Evolutionary conservation across 352 stramenopile species (phyloP).

Genomic region (Globisporangium sylvaticum): DNA sequence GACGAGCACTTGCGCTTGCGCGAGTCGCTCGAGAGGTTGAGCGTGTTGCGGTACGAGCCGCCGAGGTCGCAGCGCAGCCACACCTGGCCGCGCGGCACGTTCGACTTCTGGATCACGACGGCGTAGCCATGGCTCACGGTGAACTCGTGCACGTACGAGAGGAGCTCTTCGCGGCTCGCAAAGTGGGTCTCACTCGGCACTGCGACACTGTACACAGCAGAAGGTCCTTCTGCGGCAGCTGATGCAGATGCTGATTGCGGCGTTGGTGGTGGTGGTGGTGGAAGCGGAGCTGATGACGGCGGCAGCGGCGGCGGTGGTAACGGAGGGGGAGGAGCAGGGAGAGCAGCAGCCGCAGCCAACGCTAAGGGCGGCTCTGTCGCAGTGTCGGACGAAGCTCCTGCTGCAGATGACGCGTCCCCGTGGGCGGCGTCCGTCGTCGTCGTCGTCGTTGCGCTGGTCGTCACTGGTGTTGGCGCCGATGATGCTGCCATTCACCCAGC

Average conservation of each 20-base stretch:
- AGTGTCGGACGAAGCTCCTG: slow-evolving; percentile 1
- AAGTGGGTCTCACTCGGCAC: slow-evolving; percentile 24
- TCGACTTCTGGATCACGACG: slow-evolving; percentile 45
- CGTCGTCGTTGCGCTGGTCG: slow-evolving; percentile 8
- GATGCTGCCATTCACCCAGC: slow-evolving; percentile 11
- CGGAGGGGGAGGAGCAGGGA: background rate
- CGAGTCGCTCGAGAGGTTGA: background rate
- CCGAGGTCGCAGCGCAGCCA: slow-evolving; percentile 48
- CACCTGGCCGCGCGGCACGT: slow-evolving; percentile 38
- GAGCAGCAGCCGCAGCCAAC: background rate
- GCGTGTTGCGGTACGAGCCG: slow-evolving; percentile 18
- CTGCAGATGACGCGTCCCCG: slow-evolving; percentile 6
- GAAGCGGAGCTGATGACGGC: background rate
- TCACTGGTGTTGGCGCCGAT: slow-evolving; percentile 6
- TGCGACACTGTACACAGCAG: background rate
- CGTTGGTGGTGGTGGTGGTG: background rate
- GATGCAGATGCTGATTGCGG: background rate
- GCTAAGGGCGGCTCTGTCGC: background rate
- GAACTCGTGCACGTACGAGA: slow-evolving; percentile 34
- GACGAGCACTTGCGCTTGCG: slow-evolving; percentile 33
- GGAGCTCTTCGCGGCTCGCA: slow-evolving; percentile 31
- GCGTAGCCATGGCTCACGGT: slow-evolving; percentile 36
- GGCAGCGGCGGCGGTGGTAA: background rate
- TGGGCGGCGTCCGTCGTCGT: background rate
- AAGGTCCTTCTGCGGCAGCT: background rate